phyloP scores from a whole-genome alignment of 805 yeast genomes.

The Huiozyma sinensis region DNA sequence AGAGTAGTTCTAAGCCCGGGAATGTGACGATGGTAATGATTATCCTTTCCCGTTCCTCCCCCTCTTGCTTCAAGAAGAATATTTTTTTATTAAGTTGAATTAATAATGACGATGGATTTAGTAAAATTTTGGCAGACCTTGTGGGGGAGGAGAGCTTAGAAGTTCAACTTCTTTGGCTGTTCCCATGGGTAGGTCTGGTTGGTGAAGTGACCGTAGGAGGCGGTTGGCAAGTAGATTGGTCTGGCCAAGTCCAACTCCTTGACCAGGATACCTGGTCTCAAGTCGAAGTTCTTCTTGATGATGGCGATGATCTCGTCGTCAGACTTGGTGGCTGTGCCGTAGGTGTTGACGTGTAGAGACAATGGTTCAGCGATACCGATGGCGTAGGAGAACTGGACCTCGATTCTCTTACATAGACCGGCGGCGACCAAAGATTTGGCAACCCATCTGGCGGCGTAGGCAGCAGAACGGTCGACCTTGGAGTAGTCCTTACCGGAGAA shows the following conservation, averaged over 20 bases:
- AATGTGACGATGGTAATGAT: too few species aligned
- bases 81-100: constrained; percentile 5
- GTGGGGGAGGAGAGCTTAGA: constrained; percentile 31
- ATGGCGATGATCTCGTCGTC: constrained; percentile 85
- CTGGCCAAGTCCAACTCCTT: constrained; percentile 94
- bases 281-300: constrained; percentile 89
- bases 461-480: constrained; percentile 99
- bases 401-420: constrained; percentile 90
- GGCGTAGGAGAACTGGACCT: constrained; percentile 98
- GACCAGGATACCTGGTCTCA: constrained; percentile 99
- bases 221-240: constrained; percentile 98
- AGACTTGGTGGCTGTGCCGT: constrained; percentile 90
- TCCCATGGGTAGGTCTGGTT: constrained; percentile 99
- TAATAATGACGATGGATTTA: constrained; percentile 2
- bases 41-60: not conserved
- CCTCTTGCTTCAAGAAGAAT: constrained; percentile 1
- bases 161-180: constrained; percentile 73
- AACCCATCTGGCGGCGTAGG: constrained; percentile 99
- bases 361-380: constrained; percentile 99
- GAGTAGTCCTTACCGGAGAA: constrained; percentile 99
- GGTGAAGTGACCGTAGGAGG: constrained; percentile 99
- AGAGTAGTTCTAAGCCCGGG: too few species aligned
- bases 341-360: constrained; percentile 93
- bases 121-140: not conserved
- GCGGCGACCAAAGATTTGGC: constrained; percentile 96